Evolutionary conservation across 176 grass and related monocot species (phyloP), one percentile per base, ranked within the genome.

Genomic region (Stipa capillata): DNA sequence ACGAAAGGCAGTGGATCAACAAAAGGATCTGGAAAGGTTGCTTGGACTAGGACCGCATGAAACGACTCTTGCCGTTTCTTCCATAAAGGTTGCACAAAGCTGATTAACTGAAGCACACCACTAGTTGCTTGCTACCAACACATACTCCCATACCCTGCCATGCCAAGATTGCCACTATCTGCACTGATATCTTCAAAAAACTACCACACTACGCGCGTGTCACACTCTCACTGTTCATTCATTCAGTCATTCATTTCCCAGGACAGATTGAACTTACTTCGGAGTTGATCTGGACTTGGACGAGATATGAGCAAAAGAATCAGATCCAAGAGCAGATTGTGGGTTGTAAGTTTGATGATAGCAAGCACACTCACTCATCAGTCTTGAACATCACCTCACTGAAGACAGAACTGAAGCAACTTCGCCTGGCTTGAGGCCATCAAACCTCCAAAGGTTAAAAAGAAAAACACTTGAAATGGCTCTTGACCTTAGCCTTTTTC

Each of bases 31-130:
- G 79, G 20, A 57, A 81, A 71, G 39, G 57, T 84, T 16, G 39
- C 79, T 43, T 34, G 33, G 21, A 27, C 40, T 15, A 73, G 81
- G 68, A 48, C 81, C 49, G 43, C 59, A 41, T 33, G 62, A 77
- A 69, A 50, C 39, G 71, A 35, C 33, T 15, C 68, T 62, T 12
- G 40, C 37, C 29, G 78, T 17, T 34, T 14, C 41, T 62, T 28
- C 16, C 32, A 9, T 28, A 54, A 80, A 80, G 59, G 43, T 28
- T 56, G 66, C 33, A 36, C 20, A 89, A 85, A 85, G 77, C 82
- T 69, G n/a, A n/a, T n/a, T n/a, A n/a, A n/a, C n/a, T n/a, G 87
- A 53, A 35, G 37, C 48, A 55, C 59, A 25, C 74, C 80, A 88
- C 80, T 65, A 29, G 44, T 39, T 25, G 51, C 68, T 42, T 2